A percentile compares a stretch with the other conserved stretches of the same genome.
phyloP scores from a whole-genome alignment of 805 yeast genomes.

The Spathaspora girioi region DNA sequence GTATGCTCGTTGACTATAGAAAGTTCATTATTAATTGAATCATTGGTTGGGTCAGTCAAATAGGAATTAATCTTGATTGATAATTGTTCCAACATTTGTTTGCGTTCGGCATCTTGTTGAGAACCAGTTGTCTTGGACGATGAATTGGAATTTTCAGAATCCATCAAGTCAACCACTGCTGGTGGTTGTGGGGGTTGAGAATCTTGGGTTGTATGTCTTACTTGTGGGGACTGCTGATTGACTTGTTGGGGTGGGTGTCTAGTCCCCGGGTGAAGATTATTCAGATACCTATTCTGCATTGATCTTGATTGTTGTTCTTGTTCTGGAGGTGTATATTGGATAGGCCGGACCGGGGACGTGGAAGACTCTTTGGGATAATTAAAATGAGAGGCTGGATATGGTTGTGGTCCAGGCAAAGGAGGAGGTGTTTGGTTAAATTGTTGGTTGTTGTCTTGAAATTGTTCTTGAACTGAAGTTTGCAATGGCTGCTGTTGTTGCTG shows the following conservation, averaged over 20 bases:
- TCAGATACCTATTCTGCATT: not conserved
- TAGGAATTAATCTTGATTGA: slow-evolving; percentile 15
- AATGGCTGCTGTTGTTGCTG: not conserved
- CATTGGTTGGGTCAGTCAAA: slow-evolving; percentile 9
- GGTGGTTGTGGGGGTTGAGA: slow-evolving; percentile 2
- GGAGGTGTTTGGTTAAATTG: not conserved
- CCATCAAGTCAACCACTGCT: slow-evolving; percentile 14
- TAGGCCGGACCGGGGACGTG: not conserved
- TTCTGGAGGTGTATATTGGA: not conserved
- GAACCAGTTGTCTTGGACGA: not conserved
- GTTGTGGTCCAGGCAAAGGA: not conserved
- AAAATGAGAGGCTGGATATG: not conserved
- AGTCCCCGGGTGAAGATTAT: not conserved
- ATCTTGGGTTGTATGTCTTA: slow-evolving; percentile 1
- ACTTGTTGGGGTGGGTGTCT: not conserved
- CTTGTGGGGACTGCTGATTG: not conserved
- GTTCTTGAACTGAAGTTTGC: not conserved
- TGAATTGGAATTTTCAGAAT: slow-evolving; percentile 9
- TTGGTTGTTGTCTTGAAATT: not conserved
- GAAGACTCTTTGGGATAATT: slow-evolving; percentile 1
- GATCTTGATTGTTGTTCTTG: not conserved
- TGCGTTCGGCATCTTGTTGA: slow-evolving; percentile 1
- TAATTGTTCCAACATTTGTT: slow-evolving; percentile 9
- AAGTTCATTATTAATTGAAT: slow-evolving; percentile 11
- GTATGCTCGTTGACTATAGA: slow-evolving; percentile 12